Base-by-base conservation (phyloP, 2,329 filamentous ascomycete genomes). In the Ceratocystis huliohia region DNA sequence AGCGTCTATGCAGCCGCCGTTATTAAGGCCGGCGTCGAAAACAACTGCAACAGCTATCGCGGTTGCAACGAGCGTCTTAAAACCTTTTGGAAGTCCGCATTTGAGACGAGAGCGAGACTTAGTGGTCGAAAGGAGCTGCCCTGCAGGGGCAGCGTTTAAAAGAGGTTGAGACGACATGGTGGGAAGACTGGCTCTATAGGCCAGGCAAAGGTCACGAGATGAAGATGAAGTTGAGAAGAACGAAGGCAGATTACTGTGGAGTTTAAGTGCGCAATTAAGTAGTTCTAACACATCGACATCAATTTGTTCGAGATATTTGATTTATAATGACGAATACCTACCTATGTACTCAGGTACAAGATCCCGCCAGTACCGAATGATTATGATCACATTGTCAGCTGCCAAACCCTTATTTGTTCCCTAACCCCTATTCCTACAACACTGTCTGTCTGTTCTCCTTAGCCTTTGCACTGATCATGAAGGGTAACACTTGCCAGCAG, bases 131-230 rank as follows among this genome's bases (percentile, higher is more conserved):
- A 64, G 63, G 13, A 44, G 17, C 25, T 56, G 28, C 48, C 56
- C 56, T 25, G n/a, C n/a, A n/a, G 56, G 28, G 15, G 30, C 56
- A 17, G 28, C 20, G 46, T 17, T 30, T 13, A 64, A 48, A 41
- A 56, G 63, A 28, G 63, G 63, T 20, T 64, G 63, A 53, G 63
- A 64, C 46, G 46, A 56, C 63, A 64, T 64, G 15, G 28, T 59
- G 56, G 48, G 48, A 50, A 10, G 48, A 28, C 8, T 37, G 22
- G 22, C 2, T 37, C 28, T 53, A 53, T 53, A 13, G 48, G 13
- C 13, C 5, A 8, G 28, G 6, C 25, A 15, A 25, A 1, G 15
- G 25, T 59, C 15, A 59, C 17, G 25, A 37, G 15, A 59, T 28
- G 10, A 7, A 37, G 20, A n/a, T 1, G 7, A n/a, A 20, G 28